Evolutionary conservation across 179 eudicot genomes (phyloP), one percentile per base, ranked within the genome.

Genomic region (Vitellaria paradoxa): DNA sequence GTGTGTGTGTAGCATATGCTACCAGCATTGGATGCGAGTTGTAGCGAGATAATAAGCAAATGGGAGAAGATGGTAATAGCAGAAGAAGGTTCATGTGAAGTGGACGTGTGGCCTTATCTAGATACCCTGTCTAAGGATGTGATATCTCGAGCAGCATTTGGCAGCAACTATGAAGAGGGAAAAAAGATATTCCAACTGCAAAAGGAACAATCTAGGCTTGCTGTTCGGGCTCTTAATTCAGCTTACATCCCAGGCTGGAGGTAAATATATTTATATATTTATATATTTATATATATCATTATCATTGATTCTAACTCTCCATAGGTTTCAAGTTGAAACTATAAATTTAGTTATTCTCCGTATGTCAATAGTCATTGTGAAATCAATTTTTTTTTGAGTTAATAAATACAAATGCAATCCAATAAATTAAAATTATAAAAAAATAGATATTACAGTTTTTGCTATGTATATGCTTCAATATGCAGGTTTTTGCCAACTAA

Each of bases 141-240:
- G 30, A 75, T 75, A 21, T 75, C 70, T 49, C 52, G 77, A 7
- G 62, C 77, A 0, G 53, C 66, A 7, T 74, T 74, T 23, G 77
- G 77, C 20, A 74, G 78, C 24, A 75, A 17, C 78, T 75, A 75
- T 65, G 71, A 30, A 18, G 78, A 75, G 21, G 78, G 78, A 50
- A 52, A 45, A 72, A 64, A 26, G 40, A 75, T 64, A 47, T 64
- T 75, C 71, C 71, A 64, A 64, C 62, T 75, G 6, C 69, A 46
- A 18, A 65, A n/a, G 0, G 71, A 64, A 30, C 70, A 46, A 18
- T 47, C 49, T n/a, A 23, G 9, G 9, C 50, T 49, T 45, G 18
- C 50, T 10, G 7, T 73, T 1, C 67, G 20, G 30, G 2, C 12
- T 13, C 0, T 20, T 6, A 42, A 21, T n/a, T 42, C 71, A 23